A percentile compares a stretch with the other conserved stretches of the same genome.
phyloP scores from a whole-genome alignment of 768 basidiomycete genomes.

The Rhodotorula kratochvilovae region DNA sequence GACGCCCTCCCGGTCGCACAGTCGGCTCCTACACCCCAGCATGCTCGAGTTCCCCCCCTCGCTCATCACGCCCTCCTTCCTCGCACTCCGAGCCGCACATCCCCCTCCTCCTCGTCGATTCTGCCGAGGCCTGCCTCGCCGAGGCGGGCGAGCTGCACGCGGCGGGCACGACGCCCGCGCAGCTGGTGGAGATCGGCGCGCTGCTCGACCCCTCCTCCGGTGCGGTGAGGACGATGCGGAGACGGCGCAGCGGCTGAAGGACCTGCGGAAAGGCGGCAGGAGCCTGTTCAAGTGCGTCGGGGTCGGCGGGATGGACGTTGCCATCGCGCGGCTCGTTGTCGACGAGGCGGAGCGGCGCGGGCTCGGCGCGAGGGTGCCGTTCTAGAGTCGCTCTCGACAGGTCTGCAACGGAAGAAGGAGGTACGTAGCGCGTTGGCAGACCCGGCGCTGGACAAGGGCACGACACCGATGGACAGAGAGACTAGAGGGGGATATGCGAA shows the following conservation, averaged over 20 bases:
- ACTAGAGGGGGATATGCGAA: too few species aligned
- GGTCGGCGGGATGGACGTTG: constrained; percentile 41
- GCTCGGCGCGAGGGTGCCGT: constrained; percentile 8
- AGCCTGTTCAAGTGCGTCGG: constrained; percentile 42
- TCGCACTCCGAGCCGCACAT: constrained; percentile 1
- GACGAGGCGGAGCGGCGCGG: constrained; percentile 23
- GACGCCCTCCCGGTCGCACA: not conserved
- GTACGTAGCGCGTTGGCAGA: not conserved
- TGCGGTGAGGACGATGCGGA: not conserved
- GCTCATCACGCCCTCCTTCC: constrained; percentile 14
- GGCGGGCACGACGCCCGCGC: not conserved
- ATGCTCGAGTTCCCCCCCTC: constrained; percentile 42
- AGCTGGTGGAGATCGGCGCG: constrained; percentile 30
- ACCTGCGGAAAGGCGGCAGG: not conserved
- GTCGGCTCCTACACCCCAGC: constrained; percentile 41
- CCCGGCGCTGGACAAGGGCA: too few species aligned
- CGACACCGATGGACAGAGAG: too few species aligned
- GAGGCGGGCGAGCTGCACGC: constrained; percentile 41
- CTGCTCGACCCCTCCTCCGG: constrained; percentile 20
- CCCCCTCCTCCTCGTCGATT: constrained; percentile 38
- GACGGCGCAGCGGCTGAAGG: not conserved
- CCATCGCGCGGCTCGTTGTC: constrained; percentile 32
- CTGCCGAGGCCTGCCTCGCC: constrained; percentile 21
- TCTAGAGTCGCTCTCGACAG: too few species aligned
- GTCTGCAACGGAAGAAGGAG: too few species aligned